Evolutionary conservation across 2,329 filamentous ascomycete genomes (phyloP).

Genomic region (Nemania sp.): DNA sequence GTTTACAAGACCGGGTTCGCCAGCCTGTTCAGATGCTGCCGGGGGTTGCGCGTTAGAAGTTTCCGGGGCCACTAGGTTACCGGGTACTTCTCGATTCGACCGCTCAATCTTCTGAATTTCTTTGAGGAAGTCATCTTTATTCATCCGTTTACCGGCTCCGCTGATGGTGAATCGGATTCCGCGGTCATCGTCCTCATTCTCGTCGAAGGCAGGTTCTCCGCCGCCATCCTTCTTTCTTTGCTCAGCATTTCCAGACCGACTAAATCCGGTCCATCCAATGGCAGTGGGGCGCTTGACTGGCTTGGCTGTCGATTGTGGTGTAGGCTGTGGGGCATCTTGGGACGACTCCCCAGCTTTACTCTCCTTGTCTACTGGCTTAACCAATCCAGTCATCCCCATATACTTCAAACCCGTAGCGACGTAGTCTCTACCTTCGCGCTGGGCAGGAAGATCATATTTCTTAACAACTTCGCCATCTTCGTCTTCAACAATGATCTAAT

Average conservation of each 20-base stretch:
- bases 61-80: slow-evolving; percentile 61
- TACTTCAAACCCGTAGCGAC: slow-evolving; percentile 64
- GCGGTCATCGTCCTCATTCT: slow-evolving; percentile 73
- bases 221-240: slow-evolving; percentile 56
- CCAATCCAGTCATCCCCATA: slow-evolving; percentile 63
- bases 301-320: slow-evolving; percentile 43
- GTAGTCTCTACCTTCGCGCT: slow-evolving; percentile 58
- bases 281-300: slow-evolving; percentile 56
- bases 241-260: slow-evolving; percentile 48
- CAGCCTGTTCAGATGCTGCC: slow-evolving; percentile 12
- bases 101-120: slow-evolving; percentile 80
- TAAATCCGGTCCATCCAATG: slow-evolving; percentile 65
- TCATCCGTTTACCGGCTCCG: slow-evolving; percentile 79
- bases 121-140: slow-evolving; percentile 81
- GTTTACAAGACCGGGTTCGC: slow-evolving; percentile 22
- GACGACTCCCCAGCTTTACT: slow-evolving; percentile 47
- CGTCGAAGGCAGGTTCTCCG: slow-evolving; percentile 54
- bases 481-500: slow-evolving; percentile 85
- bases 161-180: slow-evolving; percentile 82
- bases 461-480: slow-evolving; percentile 89
- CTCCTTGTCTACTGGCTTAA: slow-evolving; percentile 56
- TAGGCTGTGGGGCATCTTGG: slow-evolving; percentile 46
- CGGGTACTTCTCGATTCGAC: slow-evolving; percentile 68
- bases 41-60: neutral
- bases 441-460: slow-evolving; percentile 78